phyloP scores from a whole-genome alignment of 768 basidiomycete genomes.

The Suillus occidentalis region DNA sequence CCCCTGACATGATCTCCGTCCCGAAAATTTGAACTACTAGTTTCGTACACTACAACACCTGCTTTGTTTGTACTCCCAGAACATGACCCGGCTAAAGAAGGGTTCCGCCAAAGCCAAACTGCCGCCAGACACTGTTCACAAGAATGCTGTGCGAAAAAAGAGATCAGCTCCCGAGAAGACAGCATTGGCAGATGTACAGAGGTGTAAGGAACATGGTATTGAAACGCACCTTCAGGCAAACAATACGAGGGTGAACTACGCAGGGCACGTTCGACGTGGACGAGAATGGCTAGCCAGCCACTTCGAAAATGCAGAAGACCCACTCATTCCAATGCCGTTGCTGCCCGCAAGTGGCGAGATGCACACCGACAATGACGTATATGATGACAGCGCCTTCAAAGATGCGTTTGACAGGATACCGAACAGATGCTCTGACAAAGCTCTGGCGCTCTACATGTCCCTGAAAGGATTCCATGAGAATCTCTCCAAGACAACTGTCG shows the following conservation, averaged over 20 bases:
- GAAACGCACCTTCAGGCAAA: not conserved
- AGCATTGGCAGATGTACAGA: not conserved
- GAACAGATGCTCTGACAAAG: conserved; percentile 1
- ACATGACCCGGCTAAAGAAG: not conserved
- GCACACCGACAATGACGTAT: not conserved
- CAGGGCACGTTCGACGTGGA: conserved; percentile 1
- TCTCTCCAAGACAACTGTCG: not conserved
- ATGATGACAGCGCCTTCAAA: not conserved
- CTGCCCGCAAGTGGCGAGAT: not conserved
- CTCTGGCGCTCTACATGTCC: not conserved
- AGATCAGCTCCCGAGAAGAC: not conserved
- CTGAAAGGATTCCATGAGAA: conserved; percentile 6
- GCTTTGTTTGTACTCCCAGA: not conserved
- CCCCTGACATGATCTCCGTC: not conserved
- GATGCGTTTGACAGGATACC: not conserved
- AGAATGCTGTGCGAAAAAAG: not conserved
- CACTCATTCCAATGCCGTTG: not conserved
- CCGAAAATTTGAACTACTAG: not conserved
- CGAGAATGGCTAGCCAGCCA: conserved; percentile 5
- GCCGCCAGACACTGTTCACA: not conserved
- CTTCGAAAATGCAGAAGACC: not conserved
- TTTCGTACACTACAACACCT: not conserved
- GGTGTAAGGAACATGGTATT: conserved; percentile 3
- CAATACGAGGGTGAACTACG: not conserved
- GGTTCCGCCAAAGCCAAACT: not conserved